These are phyloP conservation scores for Spiraea crenata DNA, from an alignment of 331 rosid species.

Conservation along the genomic window DNA sequence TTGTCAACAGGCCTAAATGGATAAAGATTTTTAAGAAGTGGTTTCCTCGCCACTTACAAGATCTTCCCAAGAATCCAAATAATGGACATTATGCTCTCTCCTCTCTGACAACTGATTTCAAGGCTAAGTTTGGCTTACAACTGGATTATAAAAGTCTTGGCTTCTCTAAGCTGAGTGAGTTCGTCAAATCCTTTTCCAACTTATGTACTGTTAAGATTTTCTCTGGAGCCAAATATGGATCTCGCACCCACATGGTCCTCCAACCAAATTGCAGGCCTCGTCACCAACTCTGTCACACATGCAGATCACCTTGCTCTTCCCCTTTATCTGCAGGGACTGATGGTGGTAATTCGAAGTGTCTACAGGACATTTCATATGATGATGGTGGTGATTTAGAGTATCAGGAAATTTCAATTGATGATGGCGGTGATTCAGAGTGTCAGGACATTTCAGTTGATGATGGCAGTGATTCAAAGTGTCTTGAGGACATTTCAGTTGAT, in stretches of 20 bases:
- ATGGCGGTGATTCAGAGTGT: constrained; percentile 6
- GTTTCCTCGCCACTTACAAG: constrained; percentile 32
- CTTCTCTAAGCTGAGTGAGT: constrained; percentile 41
- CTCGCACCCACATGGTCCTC: constrained; percentile 38
- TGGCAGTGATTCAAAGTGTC: constrained; percentile 12
- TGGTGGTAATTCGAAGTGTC: constrained; percentile 1
- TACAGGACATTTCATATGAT: constrained; percentile 14
- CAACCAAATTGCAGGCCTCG: constrained; percentile 20
- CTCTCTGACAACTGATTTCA: constrained; percentile 41
- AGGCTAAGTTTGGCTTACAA: constrained; percentile 33
- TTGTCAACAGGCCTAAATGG: constrained; percentile 25
- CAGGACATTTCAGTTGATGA: constrained; percentile 15
- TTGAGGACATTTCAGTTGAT: constrained; percentile 13
- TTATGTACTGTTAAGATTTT: constrained; percentile 28
- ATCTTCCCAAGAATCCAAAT: constrained; percentile 25
- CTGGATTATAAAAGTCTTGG: constrained; percentile 41
- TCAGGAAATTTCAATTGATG: constrained; percentile 18
- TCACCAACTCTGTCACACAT: neutral
- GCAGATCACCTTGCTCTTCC: neutral
- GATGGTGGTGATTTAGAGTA: constrained; percentile 1
- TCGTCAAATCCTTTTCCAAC: constrained; percentile 32
- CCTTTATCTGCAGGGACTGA: neutral
- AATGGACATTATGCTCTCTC: constrained; percentile 42
- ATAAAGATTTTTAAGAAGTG: constrained; percentile 40
- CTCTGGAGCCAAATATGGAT: constrained; percentile 25